Evolutionary conservation across 495 filamentous ascomycete species (phyloP).

Genomic region (Amniculicola lignicola): DNA sequence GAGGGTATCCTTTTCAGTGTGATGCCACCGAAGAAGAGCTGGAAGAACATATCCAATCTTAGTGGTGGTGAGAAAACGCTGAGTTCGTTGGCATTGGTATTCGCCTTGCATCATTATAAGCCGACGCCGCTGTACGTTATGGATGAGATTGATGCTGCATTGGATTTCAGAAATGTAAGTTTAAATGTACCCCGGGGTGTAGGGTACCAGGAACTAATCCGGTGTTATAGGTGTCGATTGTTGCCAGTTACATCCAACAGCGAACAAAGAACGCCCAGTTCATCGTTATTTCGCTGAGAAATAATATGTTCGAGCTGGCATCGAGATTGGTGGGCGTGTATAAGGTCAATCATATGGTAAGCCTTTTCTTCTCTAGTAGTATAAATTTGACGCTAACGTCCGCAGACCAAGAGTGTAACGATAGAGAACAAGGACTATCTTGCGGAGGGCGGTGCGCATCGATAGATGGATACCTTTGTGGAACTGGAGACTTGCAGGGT

Average conservation of each 20-base stretch:
- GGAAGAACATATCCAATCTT: constrained; percentile 97
- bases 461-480: not conserved
- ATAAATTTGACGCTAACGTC: constrained; percentile 9
- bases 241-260: constrained; percentile 98
- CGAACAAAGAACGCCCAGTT: constrained; percentile 98
- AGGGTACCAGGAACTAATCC: no score
- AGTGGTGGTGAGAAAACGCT: constrained; percentile 96
- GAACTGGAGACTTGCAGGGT: not conserved
- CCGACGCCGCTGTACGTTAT: constrained; percentile 97
- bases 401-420: constrained; percentile 84
- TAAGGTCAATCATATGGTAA: constrained; percentile 97
- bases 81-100: constrained; percentile 88
- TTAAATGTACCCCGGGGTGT: no score
- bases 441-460: constrained; percentile 37
- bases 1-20: constrained; percentile 96
- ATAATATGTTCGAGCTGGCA: constrained; percentile 99
- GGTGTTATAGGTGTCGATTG: constrained; percentile 80
- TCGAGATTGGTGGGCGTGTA: constrained; percentile 92
- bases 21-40: constrained; percentile 99
- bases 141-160: constrained; percentile 97
- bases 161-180: constrained; percentile 97
- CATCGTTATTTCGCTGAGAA: constrained; percentile 94
- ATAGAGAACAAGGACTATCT: constrained; percentile 90
- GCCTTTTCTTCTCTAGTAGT: constrained; percentile 16
- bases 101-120: constrained; percentile 96